phyloP scores from a whole-genome alignment of 352 stramenopile genomes.

The Globisporangium spiculum region DNA sequence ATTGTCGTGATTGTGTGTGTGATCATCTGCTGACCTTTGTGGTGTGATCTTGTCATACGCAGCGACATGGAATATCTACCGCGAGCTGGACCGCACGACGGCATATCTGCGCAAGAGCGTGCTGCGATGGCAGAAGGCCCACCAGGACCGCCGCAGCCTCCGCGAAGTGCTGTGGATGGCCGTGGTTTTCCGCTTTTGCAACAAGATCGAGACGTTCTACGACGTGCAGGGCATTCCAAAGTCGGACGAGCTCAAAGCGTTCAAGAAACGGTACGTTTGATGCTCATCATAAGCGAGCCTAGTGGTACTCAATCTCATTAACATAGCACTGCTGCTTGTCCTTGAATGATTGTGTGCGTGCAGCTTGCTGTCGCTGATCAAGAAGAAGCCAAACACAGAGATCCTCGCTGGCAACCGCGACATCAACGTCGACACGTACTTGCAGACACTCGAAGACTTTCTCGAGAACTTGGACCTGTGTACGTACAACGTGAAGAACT shows the following conservation, averaged over 20 bases:
- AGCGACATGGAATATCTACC: conserved; percentile 86
- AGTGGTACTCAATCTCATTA: neutral
- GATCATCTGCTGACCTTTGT: neutral
- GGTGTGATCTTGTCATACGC: neutral
- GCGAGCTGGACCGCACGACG: conserved; percentile 76
- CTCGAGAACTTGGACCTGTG: conserved; percentile 56
- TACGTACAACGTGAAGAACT: conserved; percentile 55
- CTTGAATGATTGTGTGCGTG: neutral
- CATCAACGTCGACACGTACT: conserved; percentile 49
- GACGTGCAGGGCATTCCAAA: conserved; percentile 73
- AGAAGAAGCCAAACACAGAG: conserved; percentile 44
- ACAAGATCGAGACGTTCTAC: conserved; percentile 81
- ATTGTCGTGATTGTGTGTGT: neutral
- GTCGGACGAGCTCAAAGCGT: conserved; percentile 58
- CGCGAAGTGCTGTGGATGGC: conserved; percentile 82
- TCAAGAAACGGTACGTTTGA: conserved; percentile 57
- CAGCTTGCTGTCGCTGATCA: conserved; percentile 48
- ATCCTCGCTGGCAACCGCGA: conserved; percentile 61
- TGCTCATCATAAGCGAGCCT: conserved; percentile 2
- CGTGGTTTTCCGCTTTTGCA: conserved; percentile 77
- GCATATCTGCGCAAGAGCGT: conserved; percentile 80
- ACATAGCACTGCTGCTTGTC: neutral
- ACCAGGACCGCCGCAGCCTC: conserved; percentile 66
- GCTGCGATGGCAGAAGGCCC: conserved; percentile 66
- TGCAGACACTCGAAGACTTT: conserved; percentile 71